Base-by-base conservation (phyloP, 257 asterid genomes). In the Thymus mandschuricus region DNA sequence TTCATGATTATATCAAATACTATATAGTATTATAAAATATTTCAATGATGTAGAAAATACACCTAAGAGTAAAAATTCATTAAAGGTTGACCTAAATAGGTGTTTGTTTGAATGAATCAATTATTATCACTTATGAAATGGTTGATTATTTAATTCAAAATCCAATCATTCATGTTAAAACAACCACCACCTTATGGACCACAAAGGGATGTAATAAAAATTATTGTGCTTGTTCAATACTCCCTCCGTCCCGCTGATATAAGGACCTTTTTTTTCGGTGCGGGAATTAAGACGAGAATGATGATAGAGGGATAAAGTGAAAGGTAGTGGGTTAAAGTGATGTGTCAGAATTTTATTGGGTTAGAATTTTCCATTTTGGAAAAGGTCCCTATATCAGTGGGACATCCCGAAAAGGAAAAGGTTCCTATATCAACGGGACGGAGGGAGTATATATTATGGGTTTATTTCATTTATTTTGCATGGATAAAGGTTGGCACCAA, bases 381-480 rank as follows among this genome's bases (percentile, higher is more conserved):
- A 21, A 21, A 21, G 21, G 21, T 21, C 21, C 21, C 21, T 21
- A 21, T 21, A 21, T 21, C 21, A 21, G 21, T 21, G 21, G 21
- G 21, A 21, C 21, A 21, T 21, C 21, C 21, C 21, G 21, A 21
- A 21, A 21, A 21, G 21, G 21, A 21, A 21, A 21, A 21, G 21
- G 21, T 21, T 0, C 21, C 21, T 21, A 21, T 21, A 21, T 21
- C 21, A 21, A 0, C 21, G 21, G 21, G 21, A 21, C 21, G 21
- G 21, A 21, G 21, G 21, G 21, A 21, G 21, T 21, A 21, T 21
- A 21, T 21, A 21, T 21, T 21, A 54, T 70, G 49, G 49, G 50
- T 65, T 60, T 28, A 2, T 52, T 12, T 66, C 71, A 75, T 66
- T 75, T 29, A 75, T 61, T 51, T 30, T 72, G 75, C 70, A 64